A percentile compares a stretch with the other conserved stretches of the same genome.
These are phyloP conservation scores for Chlamydomonas incerta DNA, from an alignment of 139 green algal species.

Conservation along the genomic window DNA sequence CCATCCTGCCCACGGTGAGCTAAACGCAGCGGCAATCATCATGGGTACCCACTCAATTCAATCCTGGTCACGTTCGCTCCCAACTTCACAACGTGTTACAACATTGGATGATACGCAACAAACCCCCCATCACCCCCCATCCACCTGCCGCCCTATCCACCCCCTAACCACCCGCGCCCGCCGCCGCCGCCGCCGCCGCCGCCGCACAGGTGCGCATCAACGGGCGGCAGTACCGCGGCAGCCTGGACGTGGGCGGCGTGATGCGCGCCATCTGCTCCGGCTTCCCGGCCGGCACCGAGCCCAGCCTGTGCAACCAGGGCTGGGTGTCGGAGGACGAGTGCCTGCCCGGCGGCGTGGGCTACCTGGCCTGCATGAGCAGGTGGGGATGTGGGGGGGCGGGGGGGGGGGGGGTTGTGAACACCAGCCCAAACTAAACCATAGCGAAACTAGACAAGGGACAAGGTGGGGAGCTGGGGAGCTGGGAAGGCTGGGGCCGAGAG, in stretches of 20 bases:
- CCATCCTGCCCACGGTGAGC: slow-evolving; percentile 85
- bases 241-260: slow-evolving; percentile 69
- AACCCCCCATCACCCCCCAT: too few species aligned
- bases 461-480: neutral
- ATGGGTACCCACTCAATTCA: too few species aligned
- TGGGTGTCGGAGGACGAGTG: slow-evolving; percentile 79
- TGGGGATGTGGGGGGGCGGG: slow-evolving; percentile 22
- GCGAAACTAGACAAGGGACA: too few species aligned
- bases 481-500: too few species aligned
- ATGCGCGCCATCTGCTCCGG: slow-evolving; percentile 89
- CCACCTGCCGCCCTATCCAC: too few species aligned
- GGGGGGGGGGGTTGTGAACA: neutral
- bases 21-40: too few species aligned
- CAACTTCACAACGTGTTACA: too few species aligned
- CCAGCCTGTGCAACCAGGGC: slow-evolving; percentile 75
- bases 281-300: slow-evolving; percentile 79
- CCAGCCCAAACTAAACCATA: too few species aligned
- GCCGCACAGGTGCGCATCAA: slow-evolving; percentile 86
- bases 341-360: slow-evolving; percentile 62
- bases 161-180: too few species aligned
- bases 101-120: too few species aligned
- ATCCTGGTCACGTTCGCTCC: too few species aligned
- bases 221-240: slow-evolving; percentile 88
- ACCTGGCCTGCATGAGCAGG: slow-evolving; percentile 69
- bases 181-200: too few species aligned